A percentile compares a stretch with the other conserved stretches of the same genome.
Evolutionary conservation across 225 moss, liverwort and hornwort species (phyloP).

Genomic region (Bryoerythrophyllum caledonicum): DNA sequence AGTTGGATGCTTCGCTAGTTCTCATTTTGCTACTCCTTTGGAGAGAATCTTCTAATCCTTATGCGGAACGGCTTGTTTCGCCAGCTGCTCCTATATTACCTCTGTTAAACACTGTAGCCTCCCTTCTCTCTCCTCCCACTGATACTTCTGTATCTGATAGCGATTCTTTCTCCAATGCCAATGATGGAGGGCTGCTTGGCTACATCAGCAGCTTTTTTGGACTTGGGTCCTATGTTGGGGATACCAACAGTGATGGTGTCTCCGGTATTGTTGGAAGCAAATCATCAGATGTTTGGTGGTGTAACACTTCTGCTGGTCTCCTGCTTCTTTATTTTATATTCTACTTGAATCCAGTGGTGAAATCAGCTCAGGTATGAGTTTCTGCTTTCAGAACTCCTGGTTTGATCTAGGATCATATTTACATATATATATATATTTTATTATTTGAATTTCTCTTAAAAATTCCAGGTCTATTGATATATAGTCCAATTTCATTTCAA

Average conservation of each 20-base stretch:
- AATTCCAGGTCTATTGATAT: background rate
- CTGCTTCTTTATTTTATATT: slow-evolving; percentile 82
- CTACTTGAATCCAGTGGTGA: slow-evolving; percentile 80
- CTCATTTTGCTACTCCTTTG: slow-evolving; percentile 83
- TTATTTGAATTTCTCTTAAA: too few relatives aligned
- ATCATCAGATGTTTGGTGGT: slow-evolving; percentile 66
- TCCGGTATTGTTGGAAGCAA: slow-evolving; percentile 39
- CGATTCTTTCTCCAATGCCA: slow-evolving; percentile 40
- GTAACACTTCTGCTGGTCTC: slow-evolving; percentile 83
- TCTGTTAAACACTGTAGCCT: slow-evolving; percentile 70
- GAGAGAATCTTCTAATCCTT: slow-evolving; percentile 91
- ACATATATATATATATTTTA: background rate
- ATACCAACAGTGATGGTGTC: slow-evolving; percentile 38
- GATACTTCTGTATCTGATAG: slow-evolving; percentile 32
- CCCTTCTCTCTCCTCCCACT: slow-evolving; percentile 61
- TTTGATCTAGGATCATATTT: slow-evolving; percentile 13
- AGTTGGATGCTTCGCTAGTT: slow-evolving; percentile 83
- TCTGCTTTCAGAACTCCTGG: slow-evolving; percentile 6
- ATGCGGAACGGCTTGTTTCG: slow-evolving; percentile 67
- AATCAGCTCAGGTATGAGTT: slow-evolving; percentile 63
- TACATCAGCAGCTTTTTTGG: slow-evolving; percentile 76
- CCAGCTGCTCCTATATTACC: slow-evolving; percentile 73
- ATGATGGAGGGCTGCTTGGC: slow-evolving; percentile 69
- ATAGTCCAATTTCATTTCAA: background rate
- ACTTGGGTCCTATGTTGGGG: slow-evolving; percentile 49